phyloP scores from a whole-genome alignment of 2,329 filamentous ascomycete species.

The Penicillium concentricum region DNA sequence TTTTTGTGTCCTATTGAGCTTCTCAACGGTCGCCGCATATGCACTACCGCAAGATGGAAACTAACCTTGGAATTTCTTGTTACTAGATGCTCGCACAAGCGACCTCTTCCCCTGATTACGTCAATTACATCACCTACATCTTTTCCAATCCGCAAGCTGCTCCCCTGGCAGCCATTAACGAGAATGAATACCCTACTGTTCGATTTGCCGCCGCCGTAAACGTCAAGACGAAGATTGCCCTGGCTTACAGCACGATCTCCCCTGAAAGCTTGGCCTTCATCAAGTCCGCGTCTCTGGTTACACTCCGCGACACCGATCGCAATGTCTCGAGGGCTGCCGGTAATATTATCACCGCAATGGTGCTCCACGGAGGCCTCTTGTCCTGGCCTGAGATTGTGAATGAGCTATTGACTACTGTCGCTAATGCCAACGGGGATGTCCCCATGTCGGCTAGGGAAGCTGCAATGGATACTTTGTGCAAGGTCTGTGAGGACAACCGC shows the following conservation, averaged over 20 bases:
- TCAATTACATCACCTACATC: slow-evolving; percentile 93
- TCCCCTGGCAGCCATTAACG: slow-evolving; percentile 57
- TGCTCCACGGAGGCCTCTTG: slow-evolving; percentile 78
- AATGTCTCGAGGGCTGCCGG: slow-evolving; percentile 88
- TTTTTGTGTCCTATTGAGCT: slow-evolving; percentile 10
- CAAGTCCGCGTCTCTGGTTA: slow-evolving; percentile 72
- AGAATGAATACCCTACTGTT: slow-evolving; percentile 68
- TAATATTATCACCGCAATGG: slow-evolving; percentile 89
- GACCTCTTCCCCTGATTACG: slow-evolving; percentile 84
- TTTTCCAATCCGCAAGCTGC: slow-evolving; percentile 68
- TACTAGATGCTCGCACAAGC: slow-evolving; percentile 87
- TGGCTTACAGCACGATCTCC: slow-evolving; percentile 72
- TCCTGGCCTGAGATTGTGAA: slow-evolving; percentile 89
- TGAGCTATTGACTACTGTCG: slow-evolving; percentile 74
- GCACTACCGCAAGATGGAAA: slow-evolving; percentile 1
- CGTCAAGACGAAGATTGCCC: slow-evolving; percentile 89
- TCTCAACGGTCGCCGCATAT: neutral
- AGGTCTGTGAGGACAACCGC: slow-evolving; percentile 96
- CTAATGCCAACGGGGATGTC: slow-evolving; percentile 67
- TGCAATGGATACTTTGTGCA: slow-evolving; percentile 86
- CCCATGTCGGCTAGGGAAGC: slow-evolving; percentile 79
- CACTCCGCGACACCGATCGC: slow-evolving; percentile 74
- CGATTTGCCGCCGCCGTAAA: slow-evolving; percentile 88
- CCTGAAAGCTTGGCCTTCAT: slow-evolving; percentile 72
- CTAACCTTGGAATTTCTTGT: slow-evolving; percentile 14